Evolutionary conservation across 352 stramenopile species (phyloP).

Genomic region (Phytophthora colocasiae): DNA sequence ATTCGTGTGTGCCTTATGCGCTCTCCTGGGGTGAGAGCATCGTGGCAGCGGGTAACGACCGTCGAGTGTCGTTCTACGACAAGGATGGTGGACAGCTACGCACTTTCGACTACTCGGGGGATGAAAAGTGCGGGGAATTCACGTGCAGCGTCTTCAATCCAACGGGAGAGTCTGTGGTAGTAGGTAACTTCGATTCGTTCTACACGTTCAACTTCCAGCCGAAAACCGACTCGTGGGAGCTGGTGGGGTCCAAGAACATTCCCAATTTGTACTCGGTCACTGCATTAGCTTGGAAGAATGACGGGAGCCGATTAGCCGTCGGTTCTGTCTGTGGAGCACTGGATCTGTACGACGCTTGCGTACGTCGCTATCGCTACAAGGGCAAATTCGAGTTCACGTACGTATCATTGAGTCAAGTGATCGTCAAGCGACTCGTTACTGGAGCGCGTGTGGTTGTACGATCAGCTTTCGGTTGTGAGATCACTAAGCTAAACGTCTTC

Average conservation of each 20-base stretch:
- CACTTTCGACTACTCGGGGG: conserved; percentile 92
- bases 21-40: conserved; percentile 93
- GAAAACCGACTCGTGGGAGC: conserved; percentile 89
- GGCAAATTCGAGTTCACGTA: conserved; percentile 97
- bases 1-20: conserved; percentile 91
- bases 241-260: conserved; percentile 82
- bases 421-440: conserved; percentile 92
- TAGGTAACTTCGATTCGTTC: conserved; percentile 95
- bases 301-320: conserved; percentile 90
- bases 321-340: conserved; percentile 92
- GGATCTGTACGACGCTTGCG: conserved; percentile 94
- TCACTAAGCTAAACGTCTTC: conserved; percentile 96
- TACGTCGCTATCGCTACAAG: conserved; percentile 93
- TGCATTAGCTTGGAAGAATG: conserved; percentile 91
- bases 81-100: conserved; percentile 81
- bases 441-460: conserved; percentile 89
- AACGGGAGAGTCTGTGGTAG: conserved; percentile 91
- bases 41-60: conserved; percentile 92
- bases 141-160: conserved; percentile 88
- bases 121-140: conserved; percentile 87
- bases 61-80: conserved; percentile 93
- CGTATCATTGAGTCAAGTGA: conserved; percentile 93
- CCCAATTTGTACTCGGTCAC: conserved; percentile 95
- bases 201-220: conserved; percentile 91
- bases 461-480: conserved; percentile 92